Base-by-base conservation (phyloP, 2,329 filamentous ascomycete species). In the Fusarium coffeatum region DNA sequence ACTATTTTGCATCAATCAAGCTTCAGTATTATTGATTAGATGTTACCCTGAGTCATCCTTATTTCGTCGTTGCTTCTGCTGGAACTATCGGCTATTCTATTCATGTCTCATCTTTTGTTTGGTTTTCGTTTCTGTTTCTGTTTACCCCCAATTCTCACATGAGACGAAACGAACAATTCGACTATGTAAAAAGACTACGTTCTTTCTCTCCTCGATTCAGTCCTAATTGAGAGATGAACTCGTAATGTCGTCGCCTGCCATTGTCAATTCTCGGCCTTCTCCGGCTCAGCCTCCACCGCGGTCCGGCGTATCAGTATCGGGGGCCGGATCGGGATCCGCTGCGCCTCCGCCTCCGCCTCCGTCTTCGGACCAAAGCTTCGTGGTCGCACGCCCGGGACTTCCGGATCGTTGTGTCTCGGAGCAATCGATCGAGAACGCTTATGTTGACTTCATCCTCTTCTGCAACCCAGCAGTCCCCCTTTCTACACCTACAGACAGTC, bases 391-490 rank as follows among this genome's bases (percentile, higher is more conserved):
- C 27, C 74, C 74, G 40, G 65, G 80, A 22, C 80, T 95, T 49
- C 94, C 94, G 10, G 84, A 89, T 58, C 88, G 86, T 68, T 83
- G 89, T 65, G 89, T 97, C 30, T 90, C 88, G 5, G 86, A 89
- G 72, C 86, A 87, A 3, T 92, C 87, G 15, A 90, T 98, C 69
- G 92, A 94, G 75, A 89, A 95, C 77, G 90, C 93, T 53, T 98
- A 94, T 78, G 90, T 94, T 64, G 80, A 84, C 71, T 98, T 98
- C 78, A 92, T 98, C 74, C 85, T 98, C 60, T 93, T 94, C 80
- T 97, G 94, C 84, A 98, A 98, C 78, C 94, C 94, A 8, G 90
- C 88, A 45, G 90, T 97, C 51, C 74, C 79, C 11, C 78, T 85
- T n/a, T 86, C 89, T 18, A 87, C 88, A 45, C 91, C 97, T 79